phyloP scores from a whole-genome alignment of 805 yeast species.

The Pichia eremophila region DNA sequence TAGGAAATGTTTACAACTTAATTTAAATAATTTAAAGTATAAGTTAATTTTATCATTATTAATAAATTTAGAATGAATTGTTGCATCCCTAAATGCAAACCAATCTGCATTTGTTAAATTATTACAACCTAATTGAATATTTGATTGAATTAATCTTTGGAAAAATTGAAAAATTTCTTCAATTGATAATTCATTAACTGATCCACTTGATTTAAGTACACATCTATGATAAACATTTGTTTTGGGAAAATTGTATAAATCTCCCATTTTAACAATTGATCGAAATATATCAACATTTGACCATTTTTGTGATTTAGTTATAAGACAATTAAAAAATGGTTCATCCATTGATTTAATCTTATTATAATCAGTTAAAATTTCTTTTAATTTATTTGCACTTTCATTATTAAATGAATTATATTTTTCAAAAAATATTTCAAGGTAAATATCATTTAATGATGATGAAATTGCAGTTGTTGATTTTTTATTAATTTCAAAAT shows the following conservation, averaged over 20 bases:
- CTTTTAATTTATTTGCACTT: constrained; percentile 48
- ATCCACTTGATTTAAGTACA: constrained; percentile 60
- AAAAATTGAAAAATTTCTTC: constrained; percentile 38
- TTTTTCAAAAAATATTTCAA: constrained; percentile 58
- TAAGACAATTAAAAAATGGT: constrained; percentile 71
- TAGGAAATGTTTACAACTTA: constrained; percentile 38
- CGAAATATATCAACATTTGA: constrained; percentile 52
- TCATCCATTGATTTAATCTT: constrained; percentile 58
- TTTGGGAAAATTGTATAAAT: constrained; percentile 45
- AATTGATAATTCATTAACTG: constrained; percentile 37
- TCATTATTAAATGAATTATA: constrained; percentile 42
- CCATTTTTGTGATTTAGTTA: constrained; percentile 61
- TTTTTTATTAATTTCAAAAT: constrained; percentile 39
- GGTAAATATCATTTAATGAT: constrained; percentile 58
- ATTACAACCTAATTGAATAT: constrained; percentile 38
- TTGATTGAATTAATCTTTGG: constrained; percentile 27
- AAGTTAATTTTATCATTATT: constrained; percentile 37
- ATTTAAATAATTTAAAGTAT: constrained; percentile 44
- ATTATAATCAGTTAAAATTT: constrained; percentile 46
- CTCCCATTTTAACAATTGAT: constrained; percentile 53
- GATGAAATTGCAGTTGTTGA: constrained; percentile 61
- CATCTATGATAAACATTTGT: constrained; percentile 69
- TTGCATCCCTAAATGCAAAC: constrained; percentile 79
- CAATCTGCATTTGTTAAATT: constrained; percentile 75
- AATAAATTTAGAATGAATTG: constrained; percentile 31